These are phyloP conservation scores for Immersiporthe knoxdaviesiana DNA, from an alignment of 2,329 filamentous ascomycete genomes.

Conservation along the genomic window DNA sequence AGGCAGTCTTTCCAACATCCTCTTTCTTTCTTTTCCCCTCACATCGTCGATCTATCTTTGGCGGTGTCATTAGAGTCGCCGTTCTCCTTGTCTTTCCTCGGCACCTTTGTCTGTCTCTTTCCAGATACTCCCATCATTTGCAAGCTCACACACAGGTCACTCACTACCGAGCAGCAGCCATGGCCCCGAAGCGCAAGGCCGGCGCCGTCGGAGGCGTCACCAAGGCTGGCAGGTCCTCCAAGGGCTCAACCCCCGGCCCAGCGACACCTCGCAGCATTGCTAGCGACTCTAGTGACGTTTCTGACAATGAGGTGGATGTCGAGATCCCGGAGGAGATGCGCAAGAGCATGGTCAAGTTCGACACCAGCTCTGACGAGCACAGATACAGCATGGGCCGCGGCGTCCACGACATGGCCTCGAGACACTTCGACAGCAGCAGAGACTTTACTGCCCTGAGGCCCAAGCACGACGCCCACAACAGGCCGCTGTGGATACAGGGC, in stretches of 20 bases:
- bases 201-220: conserved; percentile 48
- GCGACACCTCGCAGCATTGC: conserved; percentile 62
- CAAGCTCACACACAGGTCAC: background rate
- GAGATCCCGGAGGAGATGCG: conserved; percentile 58
- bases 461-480: conserved; percentile 86
- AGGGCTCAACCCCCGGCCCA: conserved; percentile 62
- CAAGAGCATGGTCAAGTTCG: conserved; percentile 64
- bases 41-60: background rate
- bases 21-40: background rate
- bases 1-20: background rate
- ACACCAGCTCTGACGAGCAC: conserved; percentile 53
- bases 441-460: conserved; percentile 84
- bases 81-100: background rate
- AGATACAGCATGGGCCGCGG: conserved; percentile 26
- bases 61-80: background rate
- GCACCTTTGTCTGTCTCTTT: background rate
- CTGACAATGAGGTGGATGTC: conserved; percentile 54
- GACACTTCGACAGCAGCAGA: conserved; percentile 38
- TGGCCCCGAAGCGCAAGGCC: conserved; percentile 76
- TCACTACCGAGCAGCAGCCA: conserved; percentile 42
- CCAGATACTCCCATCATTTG: background rate
- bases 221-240: conserved; percentile 61
- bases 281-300: conserved; percentile 34
- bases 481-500: conserved; percentile 87
- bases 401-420: conserved; percentile 37